Evolutionary conservation across 1,284 basidiomycete genomes (phyloP), one percentile per base, ranked within the genome.

Genomic region (Sutorius eximius): DNA sequence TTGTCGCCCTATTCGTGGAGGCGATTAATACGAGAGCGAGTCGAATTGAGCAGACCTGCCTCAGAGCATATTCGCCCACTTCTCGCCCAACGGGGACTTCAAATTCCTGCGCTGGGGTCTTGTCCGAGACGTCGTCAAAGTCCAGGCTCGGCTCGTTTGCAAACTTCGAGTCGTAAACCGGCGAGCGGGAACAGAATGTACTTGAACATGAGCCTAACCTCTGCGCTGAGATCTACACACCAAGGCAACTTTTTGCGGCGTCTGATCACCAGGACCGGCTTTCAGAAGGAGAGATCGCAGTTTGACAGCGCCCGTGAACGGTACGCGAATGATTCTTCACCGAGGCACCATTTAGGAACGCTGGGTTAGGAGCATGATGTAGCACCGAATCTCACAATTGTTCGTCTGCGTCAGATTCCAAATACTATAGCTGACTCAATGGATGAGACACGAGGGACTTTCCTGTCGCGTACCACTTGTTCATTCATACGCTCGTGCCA

Each of bases 401-500:
- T 66, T 91, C 89, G 69, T 93, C 90, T 36, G 86, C 86, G 60
- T 93, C 91, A 13, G 90, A 92, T 67, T 90, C 85, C 40, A 93
- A 61, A 60, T 74, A 89, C 90, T 93, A 33, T 12, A 49, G 41
- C 52, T 47, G 32, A 13, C 34, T 63, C 43, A 58, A 38, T 46
- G 32, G 20, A 47, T 43, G 49, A 47, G 45, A 45, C 22, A 43
- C 20, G 5, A 45, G 9, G 33, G 44, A 29, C 12, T 37, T 49
- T 32, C 27, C 18, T 34, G 37, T 42, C 27, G 61, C 74, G 54
- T 68, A 90, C 90, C 72, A 78, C 73, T 40, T 72, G 70, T 68
- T 91, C 88, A 51, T 85, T 80, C 50, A 77, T 64, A 38, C 90
- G 80, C 59, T 85, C 71, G 61, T 91, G 73, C 90, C 90, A 92